Percentiles rank a stretch among this genome's conserved stretches.
phyloP scores from a whole-genome alignment of 139 green algal genomes.

The Chloropicon primus region DNA sequence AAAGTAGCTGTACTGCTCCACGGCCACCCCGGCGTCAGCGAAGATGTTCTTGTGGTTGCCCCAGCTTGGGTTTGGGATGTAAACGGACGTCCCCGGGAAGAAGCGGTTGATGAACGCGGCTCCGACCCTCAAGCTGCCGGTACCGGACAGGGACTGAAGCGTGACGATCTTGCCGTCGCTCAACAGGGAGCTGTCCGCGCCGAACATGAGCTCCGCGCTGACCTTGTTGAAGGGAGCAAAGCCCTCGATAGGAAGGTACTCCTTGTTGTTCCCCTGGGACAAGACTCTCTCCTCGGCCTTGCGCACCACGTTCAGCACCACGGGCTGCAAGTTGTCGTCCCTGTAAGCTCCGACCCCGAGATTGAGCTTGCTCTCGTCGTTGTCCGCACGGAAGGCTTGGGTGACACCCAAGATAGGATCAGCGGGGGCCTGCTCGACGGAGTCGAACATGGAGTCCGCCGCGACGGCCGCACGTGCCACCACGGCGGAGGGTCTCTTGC shows the following conservation, averaged over 20 bases:
- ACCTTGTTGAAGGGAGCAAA: slow-evolving; percentile 70
- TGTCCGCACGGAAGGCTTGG: slow-evolving; percentile 77
- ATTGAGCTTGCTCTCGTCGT: slow-evolving; percentile 66
- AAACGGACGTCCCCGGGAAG: slow-evolving; percentile 51
- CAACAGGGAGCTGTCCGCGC: slow-evolving; percentile 22
- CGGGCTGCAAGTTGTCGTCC: slow-evolving; percentile 88
- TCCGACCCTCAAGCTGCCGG: slow-evolving; percentile 78
- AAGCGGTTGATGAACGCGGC: slow-evolving; percentile 79
- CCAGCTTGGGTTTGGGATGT: slow-evolving; percentile 84
- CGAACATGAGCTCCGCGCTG: slow-evolving; percentile 77
- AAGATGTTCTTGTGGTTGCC: slow-evolving; percentile 87
- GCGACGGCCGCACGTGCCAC: neutral
- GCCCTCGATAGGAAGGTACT: slow-evolving; percentile 93
- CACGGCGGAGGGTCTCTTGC: neutral
- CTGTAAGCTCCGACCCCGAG: slow-evolving; percentile 91
- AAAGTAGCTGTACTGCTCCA: slow-evolving; percentile 92
- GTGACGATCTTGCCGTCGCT: slow-evolving; percentile 39
- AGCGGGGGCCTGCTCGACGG: slow-evolving; percentile 45
- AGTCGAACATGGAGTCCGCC: slow-evolving; percentile 8
- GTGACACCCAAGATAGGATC: slow-evolving; percentile 88
- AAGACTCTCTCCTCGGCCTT: slow-evolving; percentile 88
- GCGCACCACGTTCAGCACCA: slow-evolving; percentile 80
- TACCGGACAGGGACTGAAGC: slow-evolving; percentile 86
- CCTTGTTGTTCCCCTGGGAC: slow-evolving; percentile 69
- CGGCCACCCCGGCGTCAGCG: slow-evolving; percentile 68